phyloP scores from a whole-genome alignment of 345 rosid genomes.

The Carallia pectinifolia region DNA sequence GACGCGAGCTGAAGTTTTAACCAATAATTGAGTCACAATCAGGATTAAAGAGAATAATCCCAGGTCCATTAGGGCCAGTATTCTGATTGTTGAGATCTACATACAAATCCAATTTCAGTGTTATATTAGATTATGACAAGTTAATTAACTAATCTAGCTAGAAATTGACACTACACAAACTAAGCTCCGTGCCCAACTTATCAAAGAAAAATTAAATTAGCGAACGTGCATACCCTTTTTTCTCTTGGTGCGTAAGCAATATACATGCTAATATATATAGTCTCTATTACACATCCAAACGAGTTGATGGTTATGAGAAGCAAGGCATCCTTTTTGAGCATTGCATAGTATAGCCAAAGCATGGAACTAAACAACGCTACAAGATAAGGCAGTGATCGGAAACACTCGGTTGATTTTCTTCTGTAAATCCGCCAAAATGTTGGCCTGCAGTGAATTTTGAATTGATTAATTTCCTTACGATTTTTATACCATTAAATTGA shows the following conservation, averaged over 20 bases:
- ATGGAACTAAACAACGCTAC: slow-evolving; percentile 84
- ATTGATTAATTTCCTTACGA: neutral
- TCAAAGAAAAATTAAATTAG: too few species aligned
- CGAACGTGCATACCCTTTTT: slow-evolving; percentile 32
- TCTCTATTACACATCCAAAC: slow-evolving; percentile 72
- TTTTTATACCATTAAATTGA: neutral
- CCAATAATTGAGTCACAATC: slow-evolving; percentile 39
- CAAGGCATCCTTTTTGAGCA: slow-evolving; percentile 49
- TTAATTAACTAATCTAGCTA: too few species aligned
- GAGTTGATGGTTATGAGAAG: slow-evolving; percentile 85
- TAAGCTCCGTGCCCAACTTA: too few species aligned
- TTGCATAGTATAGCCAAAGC: slow-evolving; percentile 92
- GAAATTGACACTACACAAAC: too few species aligned
- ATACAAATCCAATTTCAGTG: neutral
- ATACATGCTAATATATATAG: slow-evolving; percentile 58
- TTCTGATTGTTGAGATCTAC: slow-evolving; percentile 60
- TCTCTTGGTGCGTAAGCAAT: slow-evolving; percentile 54
- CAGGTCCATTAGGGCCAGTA: slow-evolving; percentile 50
- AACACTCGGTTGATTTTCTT: slow-evolving; percentile 73
- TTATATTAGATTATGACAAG: too few species aligned
- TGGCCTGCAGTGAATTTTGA: slow-evolving; percentile 41
- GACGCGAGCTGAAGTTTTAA: slow-evolving; percentile 21
- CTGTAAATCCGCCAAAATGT: slow-evolving; percentile 71
- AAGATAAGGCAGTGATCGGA: slow-evolving; percentile 77
- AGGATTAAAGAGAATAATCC: slow-evolving; percentile 51